A percentile compares a stretch with the other conserved stretches of the same genome.
Conservation (phyloP, 2,329 filamentous ascomycete species). For the Trichoderma harzianum region DNA sequence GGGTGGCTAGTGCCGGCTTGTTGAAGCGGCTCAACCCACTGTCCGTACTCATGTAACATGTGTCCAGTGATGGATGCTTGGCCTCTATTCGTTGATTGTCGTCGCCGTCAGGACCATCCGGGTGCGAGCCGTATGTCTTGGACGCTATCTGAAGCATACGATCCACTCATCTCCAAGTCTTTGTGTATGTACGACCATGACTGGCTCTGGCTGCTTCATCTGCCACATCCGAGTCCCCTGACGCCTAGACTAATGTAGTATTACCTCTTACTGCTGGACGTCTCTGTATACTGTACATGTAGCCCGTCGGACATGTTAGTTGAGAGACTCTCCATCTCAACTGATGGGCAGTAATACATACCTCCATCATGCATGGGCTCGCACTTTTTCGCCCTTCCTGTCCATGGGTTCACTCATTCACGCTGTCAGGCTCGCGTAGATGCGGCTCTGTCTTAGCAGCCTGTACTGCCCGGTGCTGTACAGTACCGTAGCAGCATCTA, state of each 20-base stretch:
- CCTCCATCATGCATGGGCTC: neutral
- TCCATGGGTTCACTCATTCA: neutral
- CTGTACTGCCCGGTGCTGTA: neutral
- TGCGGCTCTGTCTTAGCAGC: neutral
- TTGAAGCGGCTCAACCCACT: neutral
- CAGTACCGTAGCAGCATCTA: neutral
- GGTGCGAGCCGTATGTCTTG: neutral
- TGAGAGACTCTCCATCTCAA: neutral
- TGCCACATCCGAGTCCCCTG: neutral
- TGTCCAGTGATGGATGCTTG: neutral
- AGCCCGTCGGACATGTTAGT: neutral
- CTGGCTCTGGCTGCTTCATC: neutral
- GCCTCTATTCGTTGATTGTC: neutral
- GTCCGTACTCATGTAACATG: neutral
- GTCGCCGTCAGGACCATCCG: neutral
- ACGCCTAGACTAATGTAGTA: neutral
- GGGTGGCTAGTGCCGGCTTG: neutral
- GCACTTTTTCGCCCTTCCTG: neutral
- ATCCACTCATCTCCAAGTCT: neutral
- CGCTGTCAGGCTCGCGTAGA: neutral
- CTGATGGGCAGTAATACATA: constrained; percentile 5
- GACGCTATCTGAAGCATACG: neutral
- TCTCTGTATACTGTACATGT: neutral
- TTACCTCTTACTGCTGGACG: neutral
- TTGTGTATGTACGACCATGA: neutral